Base-by-base conservation (phyloP, 805 yeast genomes). In the Starmera pachycereana region DNA sequence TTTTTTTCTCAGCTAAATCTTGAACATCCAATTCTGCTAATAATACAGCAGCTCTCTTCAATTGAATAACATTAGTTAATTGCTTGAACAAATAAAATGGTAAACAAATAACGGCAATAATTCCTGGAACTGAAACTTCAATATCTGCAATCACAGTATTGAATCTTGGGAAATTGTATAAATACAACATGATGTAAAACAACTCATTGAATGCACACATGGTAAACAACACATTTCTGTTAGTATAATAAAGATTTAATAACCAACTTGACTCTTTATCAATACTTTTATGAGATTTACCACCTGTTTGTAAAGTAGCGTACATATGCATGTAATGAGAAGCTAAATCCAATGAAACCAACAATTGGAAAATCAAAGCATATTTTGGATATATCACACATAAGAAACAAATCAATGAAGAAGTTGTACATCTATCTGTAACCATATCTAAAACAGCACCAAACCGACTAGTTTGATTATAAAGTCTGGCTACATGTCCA, bases 371-470 rank as follows among this genome's bases (percentile, higher is more conserved):
- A 36, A 48, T 44, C 14, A 51, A 40, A 18, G 53, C 69, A 62
- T 69, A 82, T 29, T 61, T 52, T 8, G 97, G 97, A 55, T 85
- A 90, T 36, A 83, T 66, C 31, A 84, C 78, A 49, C 92, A 76
- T 42, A 92, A 68, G 60, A 74, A 92, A 59, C 95, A 88, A 50
- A 92, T 78, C 53, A 92, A 71, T n/a, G 96, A 82, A 12, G 95
- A 76, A 0, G 99, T 92, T 12, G 98, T 89, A 58, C 97, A 92
- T 56, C 99, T 73, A 60, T 92, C 99, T 14, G 98, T 90, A 29
- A 92, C 97, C 99, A 92, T 92, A 62, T 92, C 99, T 51, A 92
- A 72, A 16, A 94, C 95, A 14, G 98, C 97, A 31, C 99, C 99
- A 50, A 87, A 86, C 49, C 76, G 74, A 29, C 97, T 85, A 12